These are phyloP conservation scores for Mycena olivaceomarginata DNA, from an alignment of 768 basidiomycete genomes.

Conservation along the genomic window DNA sequence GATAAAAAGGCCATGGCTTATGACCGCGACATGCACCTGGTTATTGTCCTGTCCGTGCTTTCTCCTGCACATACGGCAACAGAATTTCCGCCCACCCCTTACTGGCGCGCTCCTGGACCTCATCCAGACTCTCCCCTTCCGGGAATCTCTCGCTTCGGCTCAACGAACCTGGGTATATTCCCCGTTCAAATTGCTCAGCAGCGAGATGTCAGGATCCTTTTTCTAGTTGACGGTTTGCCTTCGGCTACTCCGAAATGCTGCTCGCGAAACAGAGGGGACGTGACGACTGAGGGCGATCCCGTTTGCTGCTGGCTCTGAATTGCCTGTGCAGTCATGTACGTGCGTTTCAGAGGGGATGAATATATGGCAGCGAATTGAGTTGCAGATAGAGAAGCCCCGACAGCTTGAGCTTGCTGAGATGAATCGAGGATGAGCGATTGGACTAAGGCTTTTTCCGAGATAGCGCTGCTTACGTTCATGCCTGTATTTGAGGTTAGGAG, in stretches of 20 bases:
- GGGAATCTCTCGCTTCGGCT: slow-evolving; percentile 74
- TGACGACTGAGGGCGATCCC: slow-evolving; percentile 65
- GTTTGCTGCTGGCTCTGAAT: slow-evolving; percentile 69
- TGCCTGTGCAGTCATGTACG: slow-evolving; percentile 76
- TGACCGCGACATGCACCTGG: slow-evolving; percentile 74
- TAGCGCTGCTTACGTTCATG: slow-evolving; percentile 65
- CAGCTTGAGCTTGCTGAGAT: slow-evolving; percentile 78
- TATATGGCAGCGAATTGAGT: slow-evolving; percentile 74
- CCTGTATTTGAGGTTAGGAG: slow-evolving; percentile 56
- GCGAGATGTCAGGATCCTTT: slow-evolving; percentile 52
- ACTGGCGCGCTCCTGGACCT: slow-evolving; percentile 75
- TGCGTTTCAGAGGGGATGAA: slow-evolving; percentile 81
- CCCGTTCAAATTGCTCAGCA: slow-evolving; percentile 70
- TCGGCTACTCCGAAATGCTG: slow-evolving; percentile 84
- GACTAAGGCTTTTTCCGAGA: background rate
- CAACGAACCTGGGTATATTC: slow-evolving; percentile 70
- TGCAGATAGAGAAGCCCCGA: slow-evolving; percentile 71
- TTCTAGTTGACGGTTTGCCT: slow-evolving; percentile 70
- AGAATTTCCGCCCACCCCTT: slow-evolving; percentile 70
- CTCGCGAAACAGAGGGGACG: slow-evolving; percentile 76
- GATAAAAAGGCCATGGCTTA: slow-evolving; percentile 88
- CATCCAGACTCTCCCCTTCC: slow-evolving; percentile 82
- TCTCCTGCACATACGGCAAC: slow-evolving; percentile 71
- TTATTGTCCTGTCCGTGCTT: slow-evolving; percentile 59
- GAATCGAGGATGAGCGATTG: slow-evolving; percentile 18